A percentile compares a stretch with the other conserved stretches of the same genome.
These are phyloP conservation scores for Auricularia sp. DNA, from an alignment of 768 basidiomycete species.

Conservation along the genomic window DNA sequence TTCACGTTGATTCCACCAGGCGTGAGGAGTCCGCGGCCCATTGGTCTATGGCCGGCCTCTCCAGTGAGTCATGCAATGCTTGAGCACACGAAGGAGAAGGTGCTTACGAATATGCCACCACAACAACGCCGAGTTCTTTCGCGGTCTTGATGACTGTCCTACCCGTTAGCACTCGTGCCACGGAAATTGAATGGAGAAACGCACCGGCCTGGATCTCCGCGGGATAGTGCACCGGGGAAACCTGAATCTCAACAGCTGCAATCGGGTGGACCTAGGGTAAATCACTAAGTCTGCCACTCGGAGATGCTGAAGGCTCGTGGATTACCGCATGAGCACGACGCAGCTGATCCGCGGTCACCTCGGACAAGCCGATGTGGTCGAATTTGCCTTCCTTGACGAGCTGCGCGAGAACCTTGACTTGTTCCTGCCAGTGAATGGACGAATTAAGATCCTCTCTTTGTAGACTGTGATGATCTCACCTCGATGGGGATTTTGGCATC, in stretches of 20 bases:
- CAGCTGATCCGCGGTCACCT: conserved; percentile 41
- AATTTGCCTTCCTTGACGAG: conserved; percentile 48
- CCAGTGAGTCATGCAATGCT: too few relatives aligned
- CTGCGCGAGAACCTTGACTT: conserved; percentile 28
- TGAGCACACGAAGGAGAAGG: too few relatives aligned
- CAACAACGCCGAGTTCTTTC: conserved; percentile 42
- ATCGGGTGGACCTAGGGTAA: conserved; percentile 34
- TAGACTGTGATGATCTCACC: conserved; percentile 14
- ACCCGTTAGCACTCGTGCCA: background rate
- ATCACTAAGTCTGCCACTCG: too few relatives aligned
- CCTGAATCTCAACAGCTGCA: conserved; percentile 55
- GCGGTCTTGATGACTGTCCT: conserved; percentile 40
- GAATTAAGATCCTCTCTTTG: background rate
- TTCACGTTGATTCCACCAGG: too few relatives aligned
- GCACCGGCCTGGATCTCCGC: conserved; percentile 37
- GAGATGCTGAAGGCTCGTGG: too few relatives aligned
- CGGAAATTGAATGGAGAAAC: background rate
- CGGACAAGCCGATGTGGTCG: conserved; percentile 50
- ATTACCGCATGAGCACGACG: conserved; percentile 27
- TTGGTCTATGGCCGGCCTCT: too few relatives aligned
- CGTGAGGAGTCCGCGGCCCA: too few relatives aligned
- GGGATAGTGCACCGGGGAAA: conserved; percentile 52
- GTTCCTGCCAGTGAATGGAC: background rate
- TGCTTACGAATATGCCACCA: conserved; percentile 37
- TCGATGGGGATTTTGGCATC: conserved; percentile 37